Evolutionary conservation across 768 basidiomycete genomes (phyloP), one percentile per base, ranked within the genome.

Genomic region (Aureoboletus auriporus): DNA sequence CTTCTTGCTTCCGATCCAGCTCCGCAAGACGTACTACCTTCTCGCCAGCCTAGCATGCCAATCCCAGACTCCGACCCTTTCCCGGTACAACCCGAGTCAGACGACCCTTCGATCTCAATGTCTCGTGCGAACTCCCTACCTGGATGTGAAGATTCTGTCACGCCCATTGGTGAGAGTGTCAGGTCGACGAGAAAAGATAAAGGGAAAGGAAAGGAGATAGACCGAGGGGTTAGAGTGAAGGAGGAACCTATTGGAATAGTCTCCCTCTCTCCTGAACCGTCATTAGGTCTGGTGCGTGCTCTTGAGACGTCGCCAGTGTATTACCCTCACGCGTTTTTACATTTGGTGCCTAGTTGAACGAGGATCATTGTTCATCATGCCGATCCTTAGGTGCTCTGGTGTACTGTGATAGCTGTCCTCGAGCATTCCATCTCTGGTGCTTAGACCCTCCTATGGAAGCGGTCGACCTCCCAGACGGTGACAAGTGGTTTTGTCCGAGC

Each of bases 381-480:
- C 83, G 84, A 58, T 89, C 85, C 23, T 61, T 75, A 55, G 95
- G 95, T 41, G 80, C 87, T 38, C 77, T 98, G 52, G 81, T 99
- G 16, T 98, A 96, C 66, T 99, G 96, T 68, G 96, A 98, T 67
- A 93, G 94, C 16, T 99, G 96, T 65, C 91, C 95, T 31, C 75
- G 87, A 54, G 92, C 93, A 7, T 99, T 96, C 68, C 96, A 99
- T 70, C 83, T 98, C 51, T 85, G 88, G 80, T 99, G 96, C 68
- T 77, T 99, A 55, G 89, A 99, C 67, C 96, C 96, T 45, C 96
- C 96, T 17, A 80, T 97, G 74, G 89, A 93, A 53, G 74, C 83
- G 42, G 77, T 86, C 52, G 92, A 96, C 67, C 81, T 96, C 39
- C 87, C 89, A 11, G 88, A 90, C 69, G 80, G 84, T 57, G 71